Conservation (phyloP, 2,329 filamentous ascomycete genomes). For the Claviceps sp. region DNA sequence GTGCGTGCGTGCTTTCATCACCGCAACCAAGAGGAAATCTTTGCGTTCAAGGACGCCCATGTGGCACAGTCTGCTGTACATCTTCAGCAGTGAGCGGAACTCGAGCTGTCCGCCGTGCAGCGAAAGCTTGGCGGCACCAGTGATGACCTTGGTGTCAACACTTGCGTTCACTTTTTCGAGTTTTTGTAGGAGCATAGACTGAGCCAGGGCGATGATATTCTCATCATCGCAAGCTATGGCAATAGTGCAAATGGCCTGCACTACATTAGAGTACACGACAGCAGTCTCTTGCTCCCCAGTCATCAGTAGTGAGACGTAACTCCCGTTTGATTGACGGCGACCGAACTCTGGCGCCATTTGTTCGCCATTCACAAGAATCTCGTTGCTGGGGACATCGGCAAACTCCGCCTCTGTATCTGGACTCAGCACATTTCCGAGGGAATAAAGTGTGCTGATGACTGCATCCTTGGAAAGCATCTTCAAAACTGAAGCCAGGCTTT, state of each 20-base stretch:
- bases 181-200: constrained; percentile 95
- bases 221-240: constrained; percentile 69
- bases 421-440: constrained; percentile 88
- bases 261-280: constrained; percentile 70
- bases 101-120: constrained; percentile 67
- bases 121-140: constrained; percentile 65
- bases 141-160: constrained; percentile 77
- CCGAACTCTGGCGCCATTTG: constrained; percentile 32
- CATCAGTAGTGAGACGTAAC: constrained; percentile 64
- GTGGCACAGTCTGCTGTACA: constrained; percentile 63
- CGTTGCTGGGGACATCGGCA: constrained; percentile 37
- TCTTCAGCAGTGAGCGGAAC: constrained; percentile 72
- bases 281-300: constrained; percentile 67
- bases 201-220: constrained; percentile 83
- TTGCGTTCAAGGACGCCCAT: constrained; percentile 60
- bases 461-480: constrained; percentile 79
- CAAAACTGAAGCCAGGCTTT: constrained; percentile 69
- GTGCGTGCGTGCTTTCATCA: constrained; percentile 65
- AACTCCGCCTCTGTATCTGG: constrained; percentile 45
- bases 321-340: constrained; percentile 50
- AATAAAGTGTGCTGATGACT: constrained; percentile 89
- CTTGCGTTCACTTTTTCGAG: constrained; percentile 67
- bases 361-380: constrained; percentile 26
- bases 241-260: constrained; percentile 90
- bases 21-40: constrained; percentile 51